A percentile compares a stretch with the other conserved stretches of the same genome.
Conservation (phyloP, 2,329 filamentous ascomycete genomes). For the Trematosphaeria pertusa region DNA sequence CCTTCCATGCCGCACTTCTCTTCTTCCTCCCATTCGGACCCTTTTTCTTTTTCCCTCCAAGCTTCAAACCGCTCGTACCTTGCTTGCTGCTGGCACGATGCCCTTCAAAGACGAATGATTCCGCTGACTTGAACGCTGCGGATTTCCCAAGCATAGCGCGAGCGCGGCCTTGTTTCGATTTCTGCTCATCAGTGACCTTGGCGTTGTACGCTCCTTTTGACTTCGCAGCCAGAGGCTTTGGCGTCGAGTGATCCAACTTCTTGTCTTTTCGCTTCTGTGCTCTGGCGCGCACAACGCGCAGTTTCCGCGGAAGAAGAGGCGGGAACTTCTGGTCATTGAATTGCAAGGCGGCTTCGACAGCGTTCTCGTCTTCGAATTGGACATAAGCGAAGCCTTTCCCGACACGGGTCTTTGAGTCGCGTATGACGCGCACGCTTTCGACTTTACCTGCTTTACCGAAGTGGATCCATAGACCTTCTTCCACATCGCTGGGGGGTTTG, state of each 20-base stretch:
- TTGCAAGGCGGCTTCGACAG: slow-evolving; percentile 88
- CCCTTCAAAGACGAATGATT: slow-evolving; percentile 81
- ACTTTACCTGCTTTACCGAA: slow-evolving; percentile 81
- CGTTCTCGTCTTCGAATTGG: slow-evolving; percentile 86
- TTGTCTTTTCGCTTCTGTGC: slow-evolving; percentile 58
- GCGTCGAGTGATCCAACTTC: slow-evolving; percentile 37
- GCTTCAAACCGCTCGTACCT: slow-evolving; percentile 67
- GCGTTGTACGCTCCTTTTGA: slow-evolving; percentile 66
- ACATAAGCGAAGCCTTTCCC: slow-evolving; percentile 98
- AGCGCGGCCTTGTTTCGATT: slow-evolving; percentile 75
- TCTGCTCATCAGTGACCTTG: slow-evolving; percentile 73
- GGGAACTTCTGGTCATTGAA: slow-evolving; percentile 92
- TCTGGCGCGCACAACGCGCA: slow-evolving; percentile 88
- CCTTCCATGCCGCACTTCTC: slow-evolving; percentile 56
- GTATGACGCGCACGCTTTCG: slow-evolving; percentile 90
- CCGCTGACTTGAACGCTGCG: slow-evolving; percentile 68
- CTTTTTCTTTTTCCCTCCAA: slow-evolving; percentile 60
- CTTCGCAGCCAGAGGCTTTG: slow-evolving; percentile 33
- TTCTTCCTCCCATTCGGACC: slow-evolving; percentile 53
- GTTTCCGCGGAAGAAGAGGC: slow-evolving; percentile 85
- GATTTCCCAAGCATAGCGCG: slow-evolving; percentile 76
- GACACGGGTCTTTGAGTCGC: slow-evolving; percentile 87
- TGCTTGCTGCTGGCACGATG: slow-evolving; percentile 73
- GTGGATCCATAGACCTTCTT: slow-evolving; percentile 89
- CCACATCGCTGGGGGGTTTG: slow-evolving; percentile 80